These are phyloP conservation scores for Epichloe uncinata DNA, from an alignment of 2,329 filamentous ascomycete genomes.

Conservation along the genomic window DNA sequence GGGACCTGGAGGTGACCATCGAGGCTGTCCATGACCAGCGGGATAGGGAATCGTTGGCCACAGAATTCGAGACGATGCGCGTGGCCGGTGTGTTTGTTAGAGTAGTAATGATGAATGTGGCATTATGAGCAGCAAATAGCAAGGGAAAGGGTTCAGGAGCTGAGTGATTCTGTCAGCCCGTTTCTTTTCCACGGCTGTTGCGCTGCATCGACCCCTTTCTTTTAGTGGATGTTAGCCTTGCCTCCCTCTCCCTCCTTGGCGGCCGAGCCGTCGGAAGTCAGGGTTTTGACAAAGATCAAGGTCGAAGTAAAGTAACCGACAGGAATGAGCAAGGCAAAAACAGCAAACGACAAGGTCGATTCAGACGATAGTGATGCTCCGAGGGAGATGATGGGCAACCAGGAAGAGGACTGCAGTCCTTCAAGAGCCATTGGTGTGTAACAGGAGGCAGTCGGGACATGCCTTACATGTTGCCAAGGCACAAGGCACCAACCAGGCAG, in stretches of 20 bases:
- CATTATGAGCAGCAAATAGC: background rate
- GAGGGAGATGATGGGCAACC: background rate
- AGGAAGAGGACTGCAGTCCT: background rate
- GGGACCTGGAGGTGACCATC: slow-evolving; percentile 37
- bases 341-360: background rate
- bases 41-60: slow-evolving; percentile 1
- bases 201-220: slow-evolving; percentile 1
- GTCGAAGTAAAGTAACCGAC: background rate
- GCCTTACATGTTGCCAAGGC: too few species aligned
- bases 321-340: background rate
- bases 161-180: background rate
- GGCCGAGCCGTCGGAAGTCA: too few species aligned
- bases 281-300: background rate
- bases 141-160: background rate
- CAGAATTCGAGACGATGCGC: background rate
- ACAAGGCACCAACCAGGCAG: background rate
- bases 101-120: background rate
- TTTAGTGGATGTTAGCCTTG: background rate
- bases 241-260: too few species aligned
- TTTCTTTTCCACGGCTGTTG: background rate
- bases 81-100: background rate
- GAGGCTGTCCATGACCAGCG: slow-evolving; percentile 22
- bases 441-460: background rate
- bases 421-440: background rate
- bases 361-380: background rate